phyloP scores from a whole-genome alignment of 768 basidiomycete species.

The Rhizopogon sp. region DNA sequence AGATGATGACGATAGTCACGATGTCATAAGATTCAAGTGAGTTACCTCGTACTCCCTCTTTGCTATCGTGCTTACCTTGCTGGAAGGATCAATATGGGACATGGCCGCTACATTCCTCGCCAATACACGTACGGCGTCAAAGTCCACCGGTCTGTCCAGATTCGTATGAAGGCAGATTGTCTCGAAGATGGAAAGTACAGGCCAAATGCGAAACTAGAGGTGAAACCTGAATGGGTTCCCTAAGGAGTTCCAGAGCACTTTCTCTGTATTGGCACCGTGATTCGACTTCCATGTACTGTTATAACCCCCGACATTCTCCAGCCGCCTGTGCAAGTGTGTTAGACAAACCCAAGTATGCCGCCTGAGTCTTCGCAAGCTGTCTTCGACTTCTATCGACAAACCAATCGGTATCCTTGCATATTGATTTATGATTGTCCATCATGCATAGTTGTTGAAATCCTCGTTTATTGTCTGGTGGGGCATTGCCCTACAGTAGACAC shows the following conservation, averaged over 20 bases:
- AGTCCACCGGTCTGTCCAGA: slow-evolving; percentile 42
- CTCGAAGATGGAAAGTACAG: slow-evolving; percentile 28
- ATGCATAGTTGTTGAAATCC: too few species aligned
- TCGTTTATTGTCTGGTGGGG: too few species aligned
- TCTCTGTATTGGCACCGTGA: not conserved
- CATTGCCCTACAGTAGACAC: too few species aligned
- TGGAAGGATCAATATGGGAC: slow-evolving; percentile 33
- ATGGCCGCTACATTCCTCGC: slow-evolving; percentile 36
- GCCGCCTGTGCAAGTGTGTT: too few species aligned
- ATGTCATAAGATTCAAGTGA: slow-evolving; percentile 13
- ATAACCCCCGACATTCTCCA: too few species aligned
- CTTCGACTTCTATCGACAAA: too few species aligned
- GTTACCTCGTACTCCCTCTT: not conserved
- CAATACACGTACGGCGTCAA: slow-evolving; percentile 32
- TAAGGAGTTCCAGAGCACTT: too few species aligned
- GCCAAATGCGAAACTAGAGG: slow-evolving; percentile 34
- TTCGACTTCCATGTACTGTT: not conserved
- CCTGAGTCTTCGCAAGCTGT: too few species aligned
- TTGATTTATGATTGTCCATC: too few species aligned
- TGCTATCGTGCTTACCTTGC: not conserved
- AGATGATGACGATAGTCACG: slow-evolving; percentile 14
- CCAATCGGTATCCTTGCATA: too few species aligned
- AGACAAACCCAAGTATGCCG: too few species aligned
- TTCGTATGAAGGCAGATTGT: slow-evolving; percentile 47
- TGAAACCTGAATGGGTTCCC: slow-evolving; percentile 30